phyloP scores from a whole-genome alignment of 305 asterid species.

The Plantago rigida region DNA sequence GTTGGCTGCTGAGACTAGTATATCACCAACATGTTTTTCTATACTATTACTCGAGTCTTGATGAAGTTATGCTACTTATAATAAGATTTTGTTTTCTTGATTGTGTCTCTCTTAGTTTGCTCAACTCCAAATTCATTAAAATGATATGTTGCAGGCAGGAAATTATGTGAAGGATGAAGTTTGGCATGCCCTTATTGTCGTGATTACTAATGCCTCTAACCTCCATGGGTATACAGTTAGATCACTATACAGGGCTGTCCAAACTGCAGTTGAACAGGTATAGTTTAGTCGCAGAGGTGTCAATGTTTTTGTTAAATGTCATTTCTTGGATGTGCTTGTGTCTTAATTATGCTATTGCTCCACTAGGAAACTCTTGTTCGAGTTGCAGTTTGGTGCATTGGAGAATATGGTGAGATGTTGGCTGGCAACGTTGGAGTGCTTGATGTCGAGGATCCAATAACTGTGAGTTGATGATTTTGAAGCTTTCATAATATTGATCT shows the following conservation, averaged over 20 bases:
- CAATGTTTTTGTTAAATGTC: background rate
- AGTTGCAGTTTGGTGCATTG: conserved; percentile 96
- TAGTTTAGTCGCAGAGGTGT: background rate
- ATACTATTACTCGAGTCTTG: too few species aligned
- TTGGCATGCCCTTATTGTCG: conserved; percentile 91
- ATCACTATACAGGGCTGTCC: conserved; percentile 67
- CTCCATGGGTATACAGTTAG: conserved; percentile 92
- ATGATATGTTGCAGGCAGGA: conserved; percentile 66
- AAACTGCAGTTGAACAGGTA: conserved; percentile 72
- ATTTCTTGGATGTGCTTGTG: background rate
- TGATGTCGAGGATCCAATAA: conserved; percentile 70
- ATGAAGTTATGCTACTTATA: too few species aligned
- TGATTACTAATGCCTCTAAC: conserved; percentile 74
- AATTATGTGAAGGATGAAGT: conserved; percentile 85
- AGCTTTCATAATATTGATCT: conserved; percentile 1
- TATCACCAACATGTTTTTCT: too few species aligned
- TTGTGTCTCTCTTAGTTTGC: too few species aligned
- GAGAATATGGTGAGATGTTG: conserved; percentile 93
- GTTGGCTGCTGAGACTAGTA: too few species aligned
- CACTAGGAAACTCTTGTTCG: conserved; percentile 79
- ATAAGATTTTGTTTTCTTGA: too few species aligned
- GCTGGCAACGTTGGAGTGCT: conserved; percentile 64
- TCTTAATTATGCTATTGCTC: conserved; percentile 26
- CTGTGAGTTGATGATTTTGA: conserved; percentile 54
- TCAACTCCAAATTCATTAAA: background rate